Base-by-base conservation (phyloP, 2,329 filamentous ascomycete species). In the Lachnellula arida region DNA sequence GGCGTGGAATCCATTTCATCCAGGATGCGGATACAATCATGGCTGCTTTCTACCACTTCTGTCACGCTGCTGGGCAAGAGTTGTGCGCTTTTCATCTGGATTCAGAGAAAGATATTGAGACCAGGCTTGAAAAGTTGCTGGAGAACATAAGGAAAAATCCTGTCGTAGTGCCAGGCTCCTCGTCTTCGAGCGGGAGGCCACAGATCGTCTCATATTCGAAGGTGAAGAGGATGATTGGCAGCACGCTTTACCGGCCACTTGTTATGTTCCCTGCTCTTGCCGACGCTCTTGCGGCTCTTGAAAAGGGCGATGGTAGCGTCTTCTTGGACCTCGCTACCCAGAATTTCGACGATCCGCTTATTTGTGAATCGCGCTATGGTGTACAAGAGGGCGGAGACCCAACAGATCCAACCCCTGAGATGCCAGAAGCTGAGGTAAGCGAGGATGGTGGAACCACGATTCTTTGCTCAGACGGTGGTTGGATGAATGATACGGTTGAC, bases 1-100 rank as follows among this genome's bases (percentile, higher is more conserved):
- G 55, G 14, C 67, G 68, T 1, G 72, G 76, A 54, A 67, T 73
- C 60, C 76, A 76, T 60, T 80, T 79, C 54, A 54, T 69, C 19
- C 46, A 62, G 19, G 67, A 69, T 43, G 53, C 66, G 3, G 66
- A 69, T 19, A 59, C 59, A 35, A 61, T 67, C 9, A 60, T 67
- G 53, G 51, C 43, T 9, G 55, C 58, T 2, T 69, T 69, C 54
- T 67, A 56, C 51, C 53, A 59, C 25, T 67, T 63, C 49, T 70
- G 67, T 43, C 53, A 58, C 22, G 43, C 52, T n/a, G 62, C 65
- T 15, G 78, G 78, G 0, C 54, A 61, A 2, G 23, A 46, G 4
- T 46, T 44, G 7, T 69, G 66, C 47, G 53, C 56, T 7, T 65
- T 69, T 40, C 58, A 63, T 25, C 53, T 53, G 0, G 42, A 56